Evolutionary conservation across 1,139 yeast genomes (phyloP).

Genomic region (Candida frijolesensis): DNA sequence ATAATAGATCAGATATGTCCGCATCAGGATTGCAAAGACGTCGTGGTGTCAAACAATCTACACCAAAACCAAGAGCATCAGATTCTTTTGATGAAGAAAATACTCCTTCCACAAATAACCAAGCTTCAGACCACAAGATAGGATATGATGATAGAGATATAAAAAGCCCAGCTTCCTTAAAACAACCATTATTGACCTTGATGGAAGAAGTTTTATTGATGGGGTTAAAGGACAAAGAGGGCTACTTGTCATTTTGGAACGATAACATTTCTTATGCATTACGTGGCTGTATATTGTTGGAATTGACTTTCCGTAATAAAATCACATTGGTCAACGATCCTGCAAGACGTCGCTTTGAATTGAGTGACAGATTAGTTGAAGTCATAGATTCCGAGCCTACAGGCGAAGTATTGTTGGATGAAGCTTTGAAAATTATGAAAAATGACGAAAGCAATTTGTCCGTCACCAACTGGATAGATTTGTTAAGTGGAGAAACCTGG

Average conservation of each 20-base stretch:
- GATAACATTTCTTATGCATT: slow-evolving; percentile 95
- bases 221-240: slow-evolving; percentile 95
- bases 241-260: slow-evolving; percentile 96
- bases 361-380: slow-evolving; percentile 84
- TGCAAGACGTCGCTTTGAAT: slow-evolving; percentile 85
- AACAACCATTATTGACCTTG: slow-evolving; percentile 74
- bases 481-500: slow-evolving; percentile 97
- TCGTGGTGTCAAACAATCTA: slow-evolving; percentile 39
- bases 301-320: slow-evolving; percentile 86
- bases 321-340: slow-evolving; percentile 91
- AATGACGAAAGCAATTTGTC: slow-evolving; percentile 77
- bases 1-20: slow-evolving; percentile 22
- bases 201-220: slow-evolving; percentile 95
- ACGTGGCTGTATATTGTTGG: slow-evolving; percentile 91
- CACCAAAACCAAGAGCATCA: slow-evolving; percentile 14
- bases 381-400: slow-evolving; percentile 85
- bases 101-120: slow-evolving; percentile 14
- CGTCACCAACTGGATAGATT: slow-evolving; percentile 91
- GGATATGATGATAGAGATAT: slow-evolving; percentile 84
- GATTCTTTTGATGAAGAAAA: slow-evolving; percentile 16
- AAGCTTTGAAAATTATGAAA: slow-evolving; percentile 88
- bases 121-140: slow-evolving; percentile 52
- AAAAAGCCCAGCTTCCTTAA: slow-evolving; percentile 46
- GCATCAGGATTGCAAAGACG: slow-evolving; percentile 50
- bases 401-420: slow-evolving; percentile 94